Percentiles rank a stretch among this genome's conserved stretches.
Evolutionary conservation across 202 grass and related monocot genomes (phyloP).

Genomic region (Dendrocalamus latiflorus): DNA sequence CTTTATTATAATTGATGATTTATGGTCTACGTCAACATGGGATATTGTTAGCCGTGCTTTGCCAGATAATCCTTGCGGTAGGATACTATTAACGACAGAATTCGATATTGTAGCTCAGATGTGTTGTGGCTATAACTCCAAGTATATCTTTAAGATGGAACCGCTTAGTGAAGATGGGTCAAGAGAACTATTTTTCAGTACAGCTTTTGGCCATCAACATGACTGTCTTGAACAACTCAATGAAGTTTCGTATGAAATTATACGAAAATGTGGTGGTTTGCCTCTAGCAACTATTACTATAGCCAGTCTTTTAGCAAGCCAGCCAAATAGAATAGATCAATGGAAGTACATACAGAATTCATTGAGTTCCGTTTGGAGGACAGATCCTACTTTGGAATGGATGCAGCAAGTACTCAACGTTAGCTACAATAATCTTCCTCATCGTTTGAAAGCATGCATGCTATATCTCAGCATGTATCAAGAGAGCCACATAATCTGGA

Average conservation of each 20-base stretch:
- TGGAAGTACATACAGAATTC: no score
- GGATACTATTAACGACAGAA: neutral
- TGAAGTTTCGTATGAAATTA: neutral
- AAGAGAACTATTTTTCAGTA: neutral
- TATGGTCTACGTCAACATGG: no score
- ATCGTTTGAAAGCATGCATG: conserved; percentile 16
- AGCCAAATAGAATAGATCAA: no score
- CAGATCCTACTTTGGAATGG: neutral
- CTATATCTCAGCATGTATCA: conserved; percentile 19
- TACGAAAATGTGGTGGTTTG: neutral
- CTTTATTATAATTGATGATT: no score
- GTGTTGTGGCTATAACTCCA: neutral
- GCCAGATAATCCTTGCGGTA: no score
- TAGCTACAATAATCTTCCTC: conserved; percentile 22
- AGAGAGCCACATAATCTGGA: no score
- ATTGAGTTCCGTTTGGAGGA: no score
- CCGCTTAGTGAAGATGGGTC: neutral
- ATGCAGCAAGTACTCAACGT: conserved; percentile 9
- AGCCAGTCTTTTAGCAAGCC: neutral
- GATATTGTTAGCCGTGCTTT: no score
- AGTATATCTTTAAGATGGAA: neutral
- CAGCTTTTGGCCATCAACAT: neutral
- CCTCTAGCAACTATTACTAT: neutral
- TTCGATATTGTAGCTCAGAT: neutral
- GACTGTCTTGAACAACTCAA: neutral